Base-by-base conservation (phyloP, 1,139 yeast species). In the Tardiomyces digboiensis region DNA sequence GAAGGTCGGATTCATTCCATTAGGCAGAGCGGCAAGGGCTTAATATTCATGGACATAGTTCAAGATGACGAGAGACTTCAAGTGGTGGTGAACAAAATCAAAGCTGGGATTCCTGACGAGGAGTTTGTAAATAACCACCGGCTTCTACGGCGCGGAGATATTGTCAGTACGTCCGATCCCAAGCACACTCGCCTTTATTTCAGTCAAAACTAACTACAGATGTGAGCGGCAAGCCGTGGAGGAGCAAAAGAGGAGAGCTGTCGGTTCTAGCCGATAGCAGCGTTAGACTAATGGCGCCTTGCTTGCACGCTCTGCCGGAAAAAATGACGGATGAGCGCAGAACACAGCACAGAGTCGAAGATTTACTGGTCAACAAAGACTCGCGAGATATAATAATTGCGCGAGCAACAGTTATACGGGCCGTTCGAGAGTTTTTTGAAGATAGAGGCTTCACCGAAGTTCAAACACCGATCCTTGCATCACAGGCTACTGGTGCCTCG, bases 401-500 rank as follows among this genome's bases (percentile, higher is more conserved):
- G 1, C 74, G 89, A 49, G 70, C 82, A 2, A 57, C 67, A 21
- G 66, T 88, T 1, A 67, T 80, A 2, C 68, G 70, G 23, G 60
- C 72, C 3, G 68, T 89, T 5, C 66, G 97, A 21, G 54, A 59
- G 2, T 88, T 76, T 55, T 71, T 89, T 29, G 67, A 70, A 19
- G 53, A 59, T 0, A 64, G 68, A n/a, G 76, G 68, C 1, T 93
- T 88, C 53, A 52, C 85, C 18, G 97, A 88, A 58, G 94, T 91
- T 0, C 84, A 81, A 46, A 91, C 98, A 0, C 98, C 98, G 0
- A 76, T 87, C 1, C 62, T 91, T 14, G 77, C 88, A 0, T 73
- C 21, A 64, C 74, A 39, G 74, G 61, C 88, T 1, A 86, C 93
- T 6, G 97, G 97, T 1, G 97, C 98, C 1, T 79, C 81, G 54